Conservation (phyloP, 768 basidiomycete species). For the Xerocomellus amylosporus region DNA sequence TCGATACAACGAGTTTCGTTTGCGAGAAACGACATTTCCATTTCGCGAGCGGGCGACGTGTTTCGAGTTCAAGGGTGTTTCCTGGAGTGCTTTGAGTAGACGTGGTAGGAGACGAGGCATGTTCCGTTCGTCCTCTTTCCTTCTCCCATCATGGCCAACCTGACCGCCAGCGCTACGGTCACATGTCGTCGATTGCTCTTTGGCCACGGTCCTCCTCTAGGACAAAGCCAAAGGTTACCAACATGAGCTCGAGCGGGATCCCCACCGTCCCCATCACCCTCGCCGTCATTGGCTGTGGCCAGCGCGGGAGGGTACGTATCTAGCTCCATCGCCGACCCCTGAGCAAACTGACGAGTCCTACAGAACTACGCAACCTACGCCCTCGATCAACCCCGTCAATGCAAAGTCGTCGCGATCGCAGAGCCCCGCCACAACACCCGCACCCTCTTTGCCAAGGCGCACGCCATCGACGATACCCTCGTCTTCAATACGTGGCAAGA, state of each 20-base stretch:
- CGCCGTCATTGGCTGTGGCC: constrained; percentile 79
- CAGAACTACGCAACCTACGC: constrained; percentile 69
- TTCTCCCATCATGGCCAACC: too few species aligned
- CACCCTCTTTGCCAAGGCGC: constrained; percentile 49
- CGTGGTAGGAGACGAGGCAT: constrained; percentile 77
- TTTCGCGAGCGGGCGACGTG: constrained; percentile 10
- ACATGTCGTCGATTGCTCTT: constrained; percentile 27
- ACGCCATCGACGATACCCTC: constrained; percentile 63
- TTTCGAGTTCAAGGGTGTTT: constrained; percentile 19
- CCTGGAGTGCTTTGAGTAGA: constrained; percentile 44
- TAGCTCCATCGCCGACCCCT: not conserved
- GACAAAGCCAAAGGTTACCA: constrained; percentile 19
- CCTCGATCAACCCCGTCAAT: constrained; percentile 52
- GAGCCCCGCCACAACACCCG: constrained; percentile 75
- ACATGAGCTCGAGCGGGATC: constrained; percentile 13
- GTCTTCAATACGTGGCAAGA: constrained; percentile 73
- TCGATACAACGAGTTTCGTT: constrained; percentile 36
- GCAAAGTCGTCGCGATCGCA: constrained; percentile 81
- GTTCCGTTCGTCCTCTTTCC: not conserved
- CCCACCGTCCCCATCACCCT: constrained; percentile 54
- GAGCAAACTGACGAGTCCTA: not conserved
- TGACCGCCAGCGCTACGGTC: constrained; percentile 6
- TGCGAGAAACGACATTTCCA: too few species aligned
- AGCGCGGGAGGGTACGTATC: constrained; percentile 66
- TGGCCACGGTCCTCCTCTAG: constrained; percentile 32